Evolutionary conservation across 2,329 filamentous ascomycete species (phyloP), one percentile per base, ranked within the genome.

Genomic region (Simplicillium aogashimaense): DNA sequence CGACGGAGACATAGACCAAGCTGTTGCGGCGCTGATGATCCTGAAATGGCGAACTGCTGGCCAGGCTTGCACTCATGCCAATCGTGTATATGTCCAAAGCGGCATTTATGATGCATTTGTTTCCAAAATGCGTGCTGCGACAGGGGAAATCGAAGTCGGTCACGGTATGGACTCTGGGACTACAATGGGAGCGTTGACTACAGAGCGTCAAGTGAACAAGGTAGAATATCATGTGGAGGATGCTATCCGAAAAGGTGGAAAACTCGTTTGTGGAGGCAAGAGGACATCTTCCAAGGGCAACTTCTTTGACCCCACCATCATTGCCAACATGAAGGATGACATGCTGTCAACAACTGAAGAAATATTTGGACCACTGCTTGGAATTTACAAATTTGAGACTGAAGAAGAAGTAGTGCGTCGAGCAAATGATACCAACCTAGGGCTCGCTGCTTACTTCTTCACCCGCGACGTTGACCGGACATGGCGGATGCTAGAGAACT

Each of bases 381-480:
- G 76, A 1, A 56, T 88, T 2, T 84, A 85, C 64, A 69, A 73
- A 34, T 87, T 87, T 54, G 69, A 81, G 14, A 79, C 73, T 0
- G 83, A 87, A 54, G 76, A 80, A 36, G 81, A 87, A 45, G 83
- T 85, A 14, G 70, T 86, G 20, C 67, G 72, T 38, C 62, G 80
- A 37, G 83, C 83, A 2, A 88, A 88, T 54, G 62, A 63, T 14
- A 65, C 79, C 0, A 78, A 86, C 41, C 81, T 87, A 16, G 83
- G 83, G 3, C 69, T 88, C 13, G 83, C 83, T 1, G 80, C 78
- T 1, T 88, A 88, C 61, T 84, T 88, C 63, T 86, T 80, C 60
- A 81, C 63, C 10, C 53, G 55, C 44, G 59, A 70, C 50, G 41
- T 66, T 4, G 53, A 57, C 37, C 50, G 68, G 10, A 49, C 60